Conservation (phyloP, 805 yeast species). For the Candida schatavii region DNA sequence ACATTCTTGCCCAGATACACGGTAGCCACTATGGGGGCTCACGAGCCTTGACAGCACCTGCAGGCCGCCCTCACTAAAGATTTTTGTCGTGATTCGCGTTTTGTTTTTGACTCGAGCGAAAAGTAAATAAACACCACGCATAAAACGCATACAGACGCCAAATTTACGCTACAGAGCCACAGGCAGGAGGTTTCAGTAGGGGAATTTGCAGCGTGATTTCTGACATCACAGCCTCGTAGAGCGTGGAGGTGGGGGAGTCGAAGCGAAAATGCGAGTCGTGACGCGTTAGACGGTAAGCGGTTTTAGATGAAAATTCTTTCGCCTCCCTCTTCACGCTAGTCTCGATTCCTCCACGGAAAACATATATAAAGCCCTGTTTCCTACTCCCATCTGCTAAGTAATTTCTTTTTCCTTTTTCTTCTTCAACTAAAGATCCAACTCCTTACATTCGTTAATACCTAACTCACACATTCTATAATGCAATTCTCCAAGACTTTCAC, state of each 20-base stretch:
- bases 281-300: too few relatives aligned
- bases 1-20: constrained; percentile 2
- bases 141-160: neutral
- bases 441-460: constrained; percentile 2
- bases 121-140: neutral
- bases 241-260: too few relatives aligned
- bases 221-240: too few relatives aligned
- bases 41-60: constrained; percentile 1
- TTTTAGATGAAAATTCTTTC: too few relatives aligned
- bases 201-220: neutral
- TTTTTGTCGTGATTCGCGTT: constrained; percentile 2
- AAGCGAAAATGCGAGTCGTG: too few relatives aligned
- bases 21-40: too few relatives aligned
- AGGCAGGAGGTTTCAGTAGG: neutral
- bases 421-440: neutral
- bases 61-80: neutral
- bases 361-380: neutral
- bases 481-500: constrained; percentile 20
- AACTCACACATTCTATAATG: constrained; percentile 14
- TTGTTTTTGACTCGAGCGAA: neutral
- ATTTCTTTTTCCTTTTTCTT: constrained; percentile 1
- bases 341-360: too few relatives aligned
- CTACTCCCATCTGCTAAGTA: neutral
- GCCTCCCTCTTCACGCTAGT: too few relatives aligned
- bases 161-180: neutral